These are phyloP conservation scores for Petunia secreta DNA, from an alignment of 257 asterid species.

Conservation along the genomic window DNA sequence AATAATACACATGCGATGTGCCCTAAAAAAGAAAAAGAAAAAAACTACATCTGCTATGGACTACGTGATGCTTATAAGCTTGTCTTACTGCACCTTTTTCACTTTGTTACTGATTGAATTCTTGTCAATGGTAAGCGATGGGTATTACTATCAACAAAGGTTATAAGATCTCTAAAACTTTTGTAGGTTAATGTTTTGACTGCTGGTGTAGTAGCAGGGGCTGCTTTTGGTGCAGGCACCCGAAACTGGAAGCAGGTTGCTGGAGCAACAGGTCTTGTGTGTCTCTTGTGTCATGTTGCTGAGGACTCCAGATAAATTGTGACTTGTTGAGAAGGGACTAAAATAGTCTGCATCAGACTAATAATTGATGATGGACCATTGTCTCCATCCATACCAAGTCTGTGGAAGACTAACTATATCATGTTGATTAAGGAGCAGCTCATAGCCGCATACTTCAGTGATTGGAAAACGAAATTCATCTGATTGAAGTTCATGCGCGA, in stretches of 20 bases:
- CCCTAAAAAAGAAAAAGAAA: too few relatives aligned
- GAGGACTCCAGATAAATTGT: constrained; percentile 48
- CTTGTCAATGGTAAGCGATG: too few relatives aligned
- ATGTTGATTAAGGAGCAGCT: background rate
- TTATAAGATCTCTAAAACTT: background rate
- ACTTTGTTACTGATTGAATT: too few relatives aligned
- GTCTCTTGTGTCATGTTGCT: constrained; percentile 52
- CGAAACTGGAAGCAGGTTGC: constrained; percentile 91
- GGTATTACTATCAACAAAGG: too few relatives aligned
- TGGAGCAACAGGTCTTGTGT: constrained; percentile 63
- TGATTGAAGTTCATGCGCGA: constrained; percentile 10
- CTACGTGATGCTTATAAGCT: too few relatives aligned
- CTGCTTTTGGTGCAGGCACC: constrained; percentile 74
- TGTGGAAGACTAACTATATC: background rate
- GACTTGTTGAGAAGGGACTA: constrained; percentile 6
- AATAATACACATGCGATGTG: too few relatives aligned
- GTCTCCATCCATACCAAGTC: background rate
- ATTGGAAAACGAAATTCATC: background rate
- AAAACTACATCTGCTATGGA: too few relatives aligned
- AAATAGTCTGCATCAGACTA: background rate
- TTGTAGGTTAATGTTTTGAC: constrained; percentile 66
- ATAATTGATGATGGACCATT: background rate
- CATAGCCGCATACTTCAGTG: constrained; percentile 2
- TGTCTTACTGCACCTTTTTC: too few relatives aligned
- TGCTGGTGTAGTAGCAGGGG: constrained; percentile 84